These are phyloP conservation scores for Clonostachys rosea DNA, from an alignment of 2,329 filamentous ascomycete genomes.

Conservation along the genomic window DNA sequence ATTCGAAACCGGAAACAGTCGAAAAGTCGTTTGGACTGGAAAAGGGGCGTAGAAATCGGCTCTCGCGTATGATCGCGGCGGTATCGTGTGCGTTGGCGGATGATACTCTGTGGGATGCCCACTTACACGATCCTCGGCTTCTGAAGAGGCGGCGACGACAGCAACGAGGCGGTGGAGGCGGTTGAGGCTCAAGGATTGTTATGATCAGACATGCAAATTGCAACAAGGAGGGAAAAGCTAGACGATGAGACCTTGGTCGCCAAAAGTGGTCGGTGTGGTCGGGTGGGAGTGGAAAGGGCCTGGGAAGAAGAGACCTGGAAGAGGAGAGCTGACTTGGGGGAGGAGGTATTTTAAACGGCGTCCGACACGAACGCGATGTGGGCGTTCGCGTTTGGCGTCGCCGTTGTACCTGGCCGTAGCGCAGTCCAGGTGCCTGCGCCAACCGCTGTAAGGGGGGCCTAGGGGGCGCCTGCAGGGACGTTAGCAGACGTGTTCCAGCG, in stretches of 20 bases:
- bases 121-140: slow-evolving; percentile 1
- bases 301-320: slow-evolving; percentile 1
- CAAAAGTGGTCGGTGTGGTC: not conserved
- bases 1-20: too few relatives aligned
- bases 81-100: too few relatives aligned
- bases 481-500: not conserved
- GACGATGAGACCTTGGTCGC: not conserved
- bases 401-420: not conserved
- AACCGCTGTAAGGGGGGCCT: too few relatives aligned
- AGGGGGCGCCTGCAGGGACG: too few relatives aligned
- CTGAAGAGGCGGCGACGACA: too few relatives aligned
- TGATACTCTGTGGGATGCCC: not conserved
- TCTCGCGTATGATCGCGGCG: not conserved
- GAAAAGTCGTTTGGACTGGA: too few relatives aligned
- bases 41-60: too few relatives aligned
- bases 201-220: not conserved
- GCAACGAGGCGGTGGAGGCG: not conserved
- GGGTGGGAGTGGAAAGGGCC: not conserved
- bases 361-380: slow-evolving; percentile 8
- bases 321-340: not conserved
- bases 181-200: not conserved
- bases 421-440: too few relatives aligned
- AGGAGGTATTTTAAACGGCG: slow-evolving; percentile 11
- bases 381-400: slow-evolving; percentile 6
- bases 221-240: not conserved